phyloP scores from a whole-genome alignment of 768 basidiomycete species.

The Suillus subluteus region DNA sequence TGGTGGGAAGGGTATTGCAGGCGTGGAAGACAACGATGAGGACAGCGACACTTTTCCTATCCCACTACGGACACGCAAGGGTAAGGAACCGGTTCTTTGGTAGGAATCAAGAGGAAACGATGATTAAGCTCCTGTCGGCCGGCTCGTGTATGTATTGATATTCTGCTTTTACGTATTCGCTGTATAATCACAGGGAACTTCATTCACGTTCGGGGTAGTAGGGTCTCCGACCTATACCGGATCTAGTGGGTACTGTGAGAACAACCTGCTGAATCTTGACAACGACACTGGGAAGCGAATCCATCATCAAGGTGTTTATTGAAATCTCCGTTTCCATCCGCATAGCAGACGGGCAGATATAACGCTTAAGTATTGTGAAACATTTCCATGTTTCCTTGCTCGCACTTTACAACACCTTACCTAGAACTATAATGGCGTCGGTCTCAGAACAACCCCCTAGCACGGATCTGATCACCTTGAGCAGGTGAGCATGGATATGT shows the following conservation, averaged over 20 bases:
- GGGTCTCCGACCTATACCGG: slow-evolving; percentile 22
- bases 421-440: slow-evolving; percentile 34
- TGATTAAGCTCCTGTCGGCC: slow-evolving; percentile 32
- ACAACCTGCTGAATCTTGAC: slow-evolving; percentile 8
- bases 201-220: slow-evolving; percentile 10
- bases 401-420: slow-evolving; percentile 7
- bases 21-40: slow-evolving; percentile 64
- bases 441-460: slow-evolving; percentile 64
- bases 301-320: slow-evolving; percentile 7
- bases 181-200: slow-evolving; percentile 21
- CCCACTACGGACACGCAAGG: slow-evolving; percentile 70
- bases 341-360: background rate
- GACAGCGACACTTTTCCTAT: slow-evolving; percentile 72
- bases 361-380: slow-evolving; percentile 9
- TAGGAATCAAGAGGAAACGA: slow-evolving; percentile 70
- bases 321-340: slow-evolving; percentile 27
- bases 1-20: slow-evolving; percentile 25
- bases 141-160: slow-evolving; percentile 8
- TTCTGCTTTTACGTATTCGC: slow-evolving; percentile 13
- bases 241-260: slow-evolving; percentile 27
- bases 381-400: slow-evolving; percentile 11
- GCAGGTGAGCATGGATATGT: slow-evolving; percentile 57
- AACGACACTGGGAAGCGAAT: slow-evolving; percentile 3
- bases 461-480: slow-evolving; percentile 92
- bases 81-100: slow-evolving; percentile 51